phyloP scores from a whole-genome alignment of 805 yeast genomes.

The Deakozyma indianensis region DNA sequence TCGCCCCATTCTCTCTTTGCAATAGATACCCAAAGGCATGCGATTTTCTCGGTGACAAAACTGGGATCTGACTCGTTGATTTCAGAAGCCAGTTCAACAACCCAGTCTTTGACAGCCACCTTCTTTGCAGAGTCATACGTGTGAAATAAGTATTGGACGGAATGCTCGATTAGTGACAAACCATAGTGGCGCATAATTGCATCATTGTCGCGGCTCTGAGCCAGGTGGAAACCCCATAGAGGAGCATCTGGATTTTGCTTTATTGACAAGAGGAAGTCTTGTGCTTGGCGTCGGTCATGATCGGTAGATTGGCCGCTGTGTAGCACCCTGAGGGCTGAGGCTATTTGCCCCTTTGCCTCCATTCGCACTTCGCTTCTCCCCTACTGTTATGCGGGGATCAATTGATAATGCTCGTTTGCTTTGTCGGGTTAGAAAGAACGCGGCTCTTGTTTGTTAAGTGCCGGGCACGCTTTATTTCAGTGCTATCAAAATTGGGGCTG shows the following conservation, averaged over 20 bases:
- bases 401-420: background rate
- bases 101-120: slow-evolving; percentile 67
- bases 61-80: slow-evolving; percentile 64
- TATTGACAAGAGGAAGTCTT: slow-evolving; percentile 56
- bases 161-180: slow-evolving; percentile 57
- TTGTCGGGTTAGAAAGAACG: no score
- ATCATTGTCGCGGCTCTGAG: slow-evolving; percentile 42
- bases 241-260: slow-evolving; percentile 77
- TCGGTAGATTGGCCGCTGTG: slow-evolving; percentile 20
- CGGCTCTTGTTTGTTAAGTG: no score
- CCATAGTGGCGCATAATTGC: slow-evolving; percentile 84
- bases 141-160: slow-evolving; percentile 42
- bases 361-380: no score
- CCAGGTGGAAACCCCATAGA: slow-evolving; percentile 79
- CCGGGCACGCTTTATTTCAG: no score
- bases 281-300: slow-evolving; percentile 35
- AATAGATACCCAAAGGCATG: slow-evolving; percentile 79
- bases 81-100: slow-evolving; percentile 57
- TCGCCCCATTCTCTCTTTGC: slow-evolving; percentile 88
- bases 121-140: slow-evolving; percentile 45
- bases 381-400: no score
- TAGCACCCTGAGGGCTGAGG: slow-evolving; percentile 49
- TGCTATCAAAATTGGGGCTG: no score
- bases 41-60: slow-evolving; percentile 77
- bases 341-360: slow-evolving; percentile 55